Evolutionary conservation across 345 rosid genomes (phyloP), one percentile per base, ranked within the genome.

Genomic region (Melaleuca quinquenervia): DNA sequence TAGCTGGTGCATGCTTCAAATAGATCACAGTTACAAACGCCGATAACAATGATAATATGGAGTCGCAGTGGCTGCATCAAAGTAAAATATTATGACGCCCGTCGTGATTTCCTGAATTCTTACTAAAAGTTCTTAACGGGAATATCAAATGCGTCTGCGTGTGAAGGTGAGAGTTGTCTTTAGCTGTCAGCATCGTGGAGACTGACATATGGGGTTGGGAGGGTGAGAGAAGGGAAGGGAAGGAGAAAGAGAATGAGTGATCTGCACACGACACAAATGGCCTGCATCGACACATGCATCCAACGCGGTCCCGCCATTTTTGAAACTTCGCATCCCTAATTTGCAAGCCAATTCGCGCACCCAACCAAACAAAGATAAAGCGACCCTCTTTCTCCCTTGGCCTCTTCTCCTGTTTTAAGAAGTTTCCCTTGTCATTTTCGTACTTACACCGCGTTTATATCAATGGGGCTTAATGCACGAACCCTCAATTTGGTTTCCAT

Each of bases 351-450:
- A 70, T 70, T 36, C 50, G 50, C 82, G 22, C 82, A 76, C 50
- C 14, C 26, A 22, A 16, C 82, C 18, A 76, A 29, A 20, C 84
- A 50, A 70, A 70, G 80, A 36, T 70, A 36, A 70, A 70, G 80
- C 84, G 27, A 82, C 45, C 24, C 29, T 41, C 32, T 82, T 60
- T 50, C 50, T 51, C 60, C 51, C 84, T 58, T 55, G 78, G 84
- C 50, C 20, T 27, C 50, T 56, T 82, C 21, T 50, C n/a, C 27
- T 44, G 45, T 18, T 52, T 32, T 85, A 41, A 74, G 87, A 86
- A 86, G 80, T 62, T 86, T 86, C 84, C 52, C 82, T 51, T 50
- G 87, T 86, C 87, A 86, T 58, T 82, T 50, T 86, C 85, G 64
- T 75, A 53, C 83, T 76, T 24, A 64, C 44, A 56, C 21, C 7